These are phyloP conservation scores for Dimocarpus longan DNA, from an alignment of 345 rosid species.

Conservation along the genomic window DNA sequence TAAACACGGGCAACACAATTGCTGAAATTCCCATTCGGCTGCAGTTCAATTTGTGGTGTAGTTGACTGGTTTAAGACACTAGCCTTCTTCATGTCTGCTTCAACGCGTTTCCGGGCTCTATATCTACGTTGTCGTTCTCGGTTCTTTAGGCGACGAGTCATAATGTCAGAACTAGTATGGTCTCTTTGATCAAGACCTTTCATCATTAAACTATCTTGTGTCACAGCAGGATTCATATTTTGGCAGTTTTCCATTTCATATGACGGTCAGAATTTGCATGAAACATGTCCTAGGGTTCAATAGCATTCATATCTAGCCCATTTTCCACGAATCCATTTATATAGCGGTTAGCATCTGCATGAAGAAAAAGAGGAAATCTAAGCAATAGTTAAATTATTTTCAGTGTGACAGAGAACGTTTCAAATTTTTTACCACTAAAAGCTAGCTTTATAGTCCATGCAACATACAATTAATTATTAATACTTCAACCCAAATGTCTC, in stretches of 20 bases:
- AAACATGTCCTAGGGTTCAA: slow-evolving; percentile 29
- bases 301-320: slow-evolving; percentile 31
- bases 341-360: slow-evolving; percentile 8
- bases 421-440: slow-evolving; percentile 8
- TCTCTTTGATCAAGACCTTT: slow-evolving; percentile 32
- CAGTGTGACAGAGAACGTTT: neutral
- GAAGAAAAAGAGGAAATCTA: slow-evolving; percentile 10
- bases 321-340: slow-evolving; percentile 30
- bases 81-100: slow-evolving; percentile 43
- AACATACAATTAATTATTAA: slow-evolving; percentile 10
- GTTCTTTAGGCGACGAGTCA: slow-evolving; percentile 69
- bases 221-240: slow-evolving; percentile 37
- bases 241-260: slow-evolving; percentile 41
- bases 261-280: neutral
- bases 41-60: slow-evolving; percentile 27
- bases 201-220: slow-evolving; percentile 35
- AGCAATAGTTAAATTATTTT: neutral
- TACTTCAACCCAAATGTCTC: slow-evolving; percentile 6
- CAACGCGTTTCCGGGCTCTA: slow-evolving; percentile 68
- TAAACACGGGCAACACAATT: slow-evolving; percentile 34
- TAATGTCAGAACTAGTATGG: slow-evolving; percentile 31
- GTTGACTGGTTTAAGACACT: slow-evolving; percentile 22
- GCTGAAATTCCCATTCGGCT: slow-evolving; percentile 32
- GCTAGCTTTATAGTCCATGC: slow-evolving; percentile 5
- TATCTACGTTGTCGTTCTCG: slow-evolving; percentile 81